These are phyloP conservation scores for Phytophthora capsici DNA, from an alignment of 352 stramenopile species.

Conservation along the genomic window DNA sequence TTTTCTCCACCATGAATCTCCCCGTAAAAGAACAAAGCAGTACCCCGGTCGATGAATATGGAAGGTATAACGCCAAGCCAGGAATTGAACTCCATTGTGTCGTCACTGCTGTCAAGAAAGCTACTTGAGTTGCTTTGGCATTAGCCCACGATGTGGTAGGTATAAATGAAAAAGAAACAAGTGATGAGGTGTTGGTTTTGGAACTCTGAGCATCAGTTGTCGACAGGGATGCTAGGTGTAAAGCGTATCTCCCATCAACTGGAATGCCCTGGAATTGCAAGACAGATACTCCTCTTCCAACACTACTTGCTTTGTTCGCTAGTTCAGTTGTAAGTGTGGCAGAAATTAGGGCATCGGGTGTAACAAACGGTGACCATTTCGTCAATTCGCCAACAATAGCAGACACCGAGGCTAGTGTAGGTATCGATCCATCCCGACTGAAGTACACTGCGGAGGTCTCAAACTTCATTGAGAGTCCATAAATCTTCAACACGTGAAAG, in stretches of 20 bases:
- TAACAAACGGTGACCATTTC: slow-evolving; percentile 45
- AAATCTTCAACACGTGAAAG: slow-evolving; percentile 53
- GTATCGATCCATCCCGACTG: slow-evolving; percentile 40
- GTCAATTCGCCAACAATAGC: slow-evolving; percentile 41
- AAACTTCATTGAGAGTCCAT: slow-evolving; percentile 48
- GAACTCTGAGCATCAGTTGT: slow-evolving; percentile 41
- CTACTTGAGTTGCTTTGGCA: slow-evolving; percentile 35
- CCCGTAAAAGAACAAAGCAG: slow-evolving; percentile 56
- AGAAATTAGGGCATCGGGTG: slow-evolving; percentile 37
- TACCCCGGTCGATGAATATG: slow-evolving; percentile 37
- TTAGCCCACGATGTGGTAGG: slow-evolving; percentile 32
- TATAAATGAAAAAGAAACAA: slow-evolving; percentile 48
- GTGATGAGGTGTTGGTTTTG: slow-evolving; percentile 54
- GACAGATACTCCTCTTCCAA: slow-evolving; percentile 49
- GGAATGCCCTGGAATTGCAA: slow-evolving; percentile 50
- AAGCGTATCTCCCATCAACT: slow-evolving; percentile 45
- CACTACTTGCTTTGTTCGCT: slow-evolving; percentile 39
- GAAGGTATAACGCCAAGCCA: slow-evolving; percentile 33
- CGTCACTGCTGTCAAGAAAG: slow-evolving; percentile 30
- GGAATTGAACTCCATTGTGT: slow-evolving; percentile 40
- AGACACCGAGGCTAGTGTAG: slow-evolving; percentile 27
- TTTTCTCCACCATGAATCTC: slow-evolving; percentile 61
- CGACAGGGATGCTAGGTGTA: slow-evolving; percentile 41
- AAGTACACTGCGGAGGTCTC: slow-evolving; percentile 62
- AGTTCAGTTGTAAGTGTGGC: slow-evolving; percentile 43